These are phyloP conservation scores for Ochetophila trinervis DNA, from an alignment of 306 rosid species.

Conservation along the genomic window DNA sequence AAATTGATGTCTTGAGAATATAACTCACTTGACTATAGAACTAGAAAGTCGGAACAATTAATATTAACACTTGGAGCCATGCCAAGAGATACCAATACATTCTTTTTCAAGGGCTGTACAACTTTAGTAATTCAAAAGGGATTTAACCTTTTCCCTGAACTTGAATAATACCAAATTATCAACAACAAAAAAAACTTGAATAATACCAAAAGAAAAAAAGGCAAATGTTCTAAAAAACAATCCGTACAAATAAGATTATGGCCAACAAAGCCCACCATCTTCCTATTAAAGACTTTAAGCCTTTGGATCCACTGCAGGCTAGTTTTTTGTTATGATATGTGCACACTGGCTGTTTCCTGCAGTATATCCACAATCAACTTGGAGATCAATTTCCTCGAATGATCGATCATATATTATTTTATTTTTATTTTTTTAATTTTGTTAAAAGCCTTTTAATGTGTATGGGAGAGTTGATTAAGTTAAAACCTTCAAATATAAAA, in stretches of 20 bases:
- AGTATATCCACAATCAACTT: too few species aligned
- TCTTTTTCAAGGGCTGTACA: not conserved
- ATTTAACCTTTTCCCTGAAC: not conserved
- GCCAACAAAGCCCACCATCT: constrained; percentile 39
- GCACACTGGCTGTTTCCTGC: constrained; percentile 68
- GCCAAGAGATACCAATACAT: not conserved
- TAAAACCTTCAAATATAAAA: too few species aligned
- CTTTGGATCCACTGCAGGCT: constrained; percentile 58
- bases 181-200: too few species aligned
- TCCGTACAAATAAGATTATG: constrained; percentile 25
- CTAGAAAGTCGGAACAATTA: too few species aligned
- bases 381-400: too few species aligned
- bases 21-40: too few species aligned
- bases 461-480: too few species aligned
- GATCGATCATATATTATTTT: too few species aligned
- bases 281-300: constrained; percentile 38
- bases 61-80: constrained; percentile 27
- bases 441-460: too few species aligned
- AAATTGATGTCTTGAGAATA: too few species aligned
- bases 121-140: constrained; percentile 1
- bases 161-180: not conserved
- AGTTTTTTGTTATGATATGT: constrained; percentile 56
- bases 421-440: too few species aligned
- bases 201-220: not conserved
- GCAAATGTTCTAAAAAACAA: constrained; percentile 15